These are phyloP conservation scores for Leersia perrieri DNA, from an alignment of 176 grass and related monocot genomes.

Conservation along the genomic window DNA sequence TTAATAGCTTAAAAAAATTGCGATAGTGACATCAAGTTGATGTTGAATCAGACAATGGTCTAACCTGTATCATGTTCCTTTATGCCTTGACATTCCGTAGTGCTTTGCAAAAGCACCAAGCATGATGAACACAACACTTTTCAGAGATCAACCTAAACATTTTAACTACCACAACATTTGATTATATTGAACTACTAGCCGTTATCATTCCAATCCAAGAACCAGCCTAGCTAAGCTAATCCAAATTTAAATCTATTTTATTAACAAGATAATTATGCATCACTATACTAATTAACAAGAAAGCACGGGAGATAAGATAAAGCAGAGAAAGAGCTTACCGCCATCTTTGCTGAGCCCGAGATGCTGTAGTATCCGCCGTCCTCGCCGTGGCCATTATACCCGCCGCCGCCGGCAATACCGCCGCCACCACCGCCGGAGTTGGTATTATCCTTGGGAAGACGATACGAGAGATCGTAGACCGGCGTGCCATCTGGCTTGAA, in stretches of 20 bases:
- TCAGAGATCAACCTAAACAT: background rate
- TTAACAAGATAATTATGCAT: background rate
- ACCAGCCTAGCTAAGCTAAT: background rate
- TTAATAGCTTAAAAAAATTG: background rate
- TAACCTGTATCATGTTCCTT: background rate
- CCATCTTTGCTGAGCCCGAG: constrained; percentile 27
- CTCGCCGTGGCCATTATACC: constrained; percentile 15
- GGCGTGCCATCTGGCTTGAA: constrained; percentile 65
- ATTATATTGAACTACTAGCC: background rate
- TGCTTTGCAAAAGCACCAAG: background rate
- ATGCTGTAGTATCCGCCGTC: constrained; percentile 64
- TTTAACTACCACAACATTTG: background rate
- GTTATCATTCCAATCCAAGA: background rate
- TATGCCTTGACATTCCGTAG: background rate
- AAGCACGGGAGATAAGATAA: background rate
- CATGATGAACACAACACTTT: background rate
- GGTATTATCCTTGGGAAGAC: constrained; percentile 41
- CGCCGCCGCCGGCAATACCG: constrained; percentile 4
- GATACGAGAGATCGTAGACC: constrained; percentile 52
- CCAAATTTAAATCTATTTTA: background rate
- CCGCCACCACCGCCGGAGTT: background rate
- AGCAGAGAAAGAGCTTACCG: constrained; percentile 14
- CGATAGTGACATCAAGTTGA: background rate
- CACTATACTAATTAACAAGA: background rate
- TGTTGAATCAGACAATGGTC: background rate